These are phyloP conservation scores for Phytopythium montanum DNA, from an alignment of 352 stramenopile species.

Conservation along the genomic window DNA sequence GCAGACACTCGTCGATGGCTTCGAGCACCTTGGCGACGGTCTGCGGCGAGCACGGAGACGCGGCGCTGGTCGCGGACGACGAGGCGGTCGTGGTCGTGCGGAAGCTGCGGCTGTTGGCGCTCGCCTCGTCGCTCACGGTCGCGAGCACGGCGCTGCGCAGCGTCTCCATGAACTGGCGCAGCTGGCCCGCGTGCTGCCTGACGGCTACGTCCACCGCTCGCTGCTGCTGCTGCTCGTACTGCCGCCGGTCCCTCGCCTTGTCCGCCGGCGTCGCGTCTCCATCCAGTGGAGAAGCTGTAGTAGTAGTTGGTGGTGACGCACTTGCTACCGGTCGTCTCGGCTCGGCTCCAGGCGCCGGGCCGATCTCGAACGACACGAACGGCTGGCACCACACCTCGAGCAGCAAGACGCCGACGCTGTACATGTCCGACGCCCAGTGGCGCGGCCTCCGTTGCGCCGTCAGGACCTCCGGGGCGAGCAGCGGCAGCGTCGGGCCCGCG, in stretches of 20 bases:
- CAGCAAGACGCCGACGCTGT: constrained; percentile 53
- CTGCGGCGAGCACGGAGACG: background rate
- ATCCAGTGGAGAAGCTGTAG: too few species aligned
- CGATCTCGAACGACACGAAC: constrained; percentile 35
- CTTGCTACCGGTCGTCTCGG: background rate
- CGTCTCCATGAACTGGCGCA: constrained; percentile 50
- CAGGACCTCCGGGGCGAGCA: constrained; percentile 47
- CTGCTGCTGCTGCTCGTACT: constrained; percentile 3
- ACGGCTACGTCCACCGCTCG: background rate
- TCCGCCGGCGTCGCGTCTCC: constrained; percentile 19
- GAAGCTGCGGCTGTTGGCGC: constrained; percentile 39
- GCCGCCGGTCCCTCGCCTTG: constrained; percentile 13
- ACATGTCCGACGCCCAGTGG: constrained; percentile 45
- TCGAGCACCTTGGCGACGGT: constrained; percentile 42
- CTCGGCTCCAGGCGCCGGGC: background rate
- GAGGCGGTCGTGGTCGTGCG: constrained; percentile 33
- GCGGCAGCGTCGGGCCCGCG: constrained; percentile 23
- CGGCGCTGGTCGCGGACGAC: constrained; percentile 15
- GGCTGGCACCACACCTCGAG: constrained; percentile 55
- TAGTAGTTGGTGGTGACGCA: too few species aligned
- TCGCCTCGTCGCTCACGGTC: constrained; percentile 21
- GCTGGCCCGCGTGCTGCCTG: constrained; percentile 25
- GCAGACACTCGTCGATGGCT: constrained; percentile 52
- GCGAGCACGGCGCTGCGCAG: constrained; percentile 26
- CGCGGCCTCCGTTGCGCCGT: constrained; percentile 20